These are phyloP conservation scores for Kappamyces sp. DNA, from an alignment of 192 early-diverging fungal species.

Conservation along the genomic window DNA sequence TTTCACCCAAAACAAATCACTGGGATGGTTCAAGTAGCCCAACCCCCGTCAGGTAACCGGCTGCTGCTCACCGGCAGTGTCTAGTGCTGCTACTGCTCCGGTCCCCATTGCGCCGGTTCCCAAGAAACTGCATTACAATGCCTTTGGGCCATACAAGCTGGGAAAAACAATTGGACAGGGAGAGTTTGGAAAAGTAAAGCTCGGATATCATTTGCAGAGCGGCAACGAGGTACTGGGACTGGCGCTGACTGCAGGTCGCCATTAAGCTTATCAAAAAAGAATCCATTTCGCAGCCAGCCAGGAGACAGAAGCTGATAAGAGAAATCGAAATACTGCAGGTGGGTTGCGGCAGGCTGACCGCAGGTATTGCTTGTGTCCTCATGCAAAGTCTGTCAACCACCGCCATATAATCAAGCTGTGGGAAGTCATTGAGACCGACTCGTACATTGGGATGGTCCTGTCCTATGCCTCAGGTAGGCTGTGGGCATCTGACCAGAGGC, in stretches of 20 bases:
- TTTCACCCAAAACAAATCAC: too few species aligned
- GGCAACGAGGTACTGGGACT: not conserved
- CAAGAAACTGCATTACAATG: conserved; percentile 13
- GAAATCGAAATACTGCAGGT: conserved; percentile 93
- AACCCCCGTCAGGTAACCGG: too few species aligned
- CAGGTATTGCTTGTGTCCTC: conserved; percentile 4
- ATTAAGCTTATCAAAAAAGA: conserved; percentile 96
- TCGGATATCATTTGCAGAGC: conserved; percentile 5
- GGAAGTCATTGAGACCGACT: conserved; percentile 94
- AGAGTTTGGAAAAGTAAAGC: not conserved
- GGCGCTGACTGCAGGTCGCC: conserved; percentile 58
- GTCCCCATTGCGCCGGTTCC: not conserved
- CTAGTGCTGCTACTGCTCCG: too few species aligned
- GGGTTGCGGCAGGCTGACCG: conserved; percentile 21
- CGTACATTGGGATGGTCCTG: conserved; percentile 95
- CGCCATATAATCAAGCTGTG: conserved; percentile 85
- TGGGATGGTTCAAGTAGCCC: too few species aligned
- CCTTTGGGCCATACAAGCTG: conserved; percentile 16
- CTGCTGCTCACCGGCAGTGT: too few species aligned
- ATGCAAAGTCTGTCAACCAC: conserved; percentile 73
- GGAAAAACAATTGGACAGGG: conserved; percentile 10
- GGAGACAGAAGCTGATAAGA: conserved; percentile 84
- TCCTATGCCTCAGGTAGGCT: conserved; percentile 83
- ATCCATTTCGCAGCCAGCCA: conserved; percentile 71
- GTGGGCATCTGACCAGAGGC: conserved; percentile 44